phyloP scores from a whole-genome alignment of 176 grass and related monocot species.

The Poa annua region DNA sequence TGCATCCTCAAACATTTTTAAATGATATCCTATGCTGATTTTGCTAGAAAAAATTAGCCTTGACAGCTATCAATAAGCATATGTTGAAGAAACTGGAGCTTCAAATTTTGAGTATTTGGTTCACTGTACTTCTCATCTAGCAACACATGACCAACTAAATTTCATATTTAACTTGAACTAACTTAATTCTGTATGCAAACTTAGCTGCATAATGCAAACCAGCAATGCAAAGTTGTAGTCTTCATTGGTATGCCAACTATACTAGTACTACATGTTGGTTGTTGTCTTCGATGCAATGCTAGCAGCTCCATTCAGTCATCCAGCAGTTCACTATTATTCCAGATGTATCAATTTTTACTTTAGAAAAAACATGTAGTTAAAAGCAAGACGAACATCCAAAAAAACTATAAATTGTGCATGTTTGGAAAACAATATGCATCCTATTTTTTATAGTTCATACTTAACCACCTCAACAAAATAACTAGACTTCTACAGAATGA shows the following conservation, averaged over 20 bases:
- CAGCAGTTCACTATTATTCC: not conserved
- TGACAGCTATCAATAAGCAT: not conserved
- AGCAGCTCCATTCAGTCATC: not conserved
- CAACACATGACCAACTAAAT: conserved; percentile 20
- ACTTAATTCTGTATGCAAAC: not conserved
- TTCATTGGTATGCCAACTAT: conserved; percentile 17
- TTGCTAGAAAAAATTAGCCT: not conserved
- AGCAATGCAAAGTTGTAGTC: conserved; percentile 13
- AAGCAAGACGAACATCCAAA: not conserved
- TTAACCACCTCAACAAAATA: not conserved
- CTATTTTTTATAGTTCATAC: not conserved
- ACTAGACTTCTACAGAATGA: not conserved
- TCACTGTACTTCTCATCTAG: conserved; percentile 20
- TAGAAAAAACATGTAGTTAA: not conserved
- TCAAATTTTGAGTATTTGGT: not conserved
- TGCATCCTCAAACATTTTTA: not conserved
- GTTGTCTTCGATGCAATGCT: not conserved
- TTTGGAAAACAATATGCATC: not conserved
- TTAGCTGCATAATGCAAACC: not conserved
- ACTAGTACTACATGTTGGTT: not conserved
- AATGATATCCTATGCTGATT: not conserved
- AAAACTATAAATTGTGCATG: not conserved
- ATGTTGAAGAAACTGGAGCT: not conserved
- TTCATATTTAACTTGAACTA: not conserved
- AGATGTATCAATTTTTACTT: not conserved